These are phyloP conservation scores for Abrus pulchellus DNA, from an alignment of 306 rosid genomes.

Conservation along the genomic window DNA sequence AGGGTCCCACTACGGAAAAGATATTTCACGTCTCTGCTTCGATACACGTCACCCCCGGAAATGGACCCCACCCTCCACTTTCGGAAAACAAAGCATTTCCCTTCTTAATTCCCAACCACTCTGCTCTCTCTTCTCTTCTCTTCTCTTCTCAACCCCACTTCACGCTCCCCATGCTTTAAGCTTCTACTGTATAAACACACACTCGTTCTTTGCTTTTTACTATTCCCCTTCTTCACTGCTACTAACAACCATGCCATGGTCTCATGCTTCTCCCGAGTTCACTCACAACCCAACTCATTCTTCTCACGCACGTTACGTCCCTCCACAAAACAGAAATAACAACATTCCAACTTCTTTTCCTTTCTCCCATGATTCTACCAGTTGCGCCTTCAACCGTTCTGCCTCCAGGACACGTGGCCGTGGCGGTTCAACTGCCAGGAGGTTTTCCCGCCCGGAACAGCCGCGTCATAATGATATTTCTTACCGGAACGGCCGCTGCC, in stretches of 20 bases:
- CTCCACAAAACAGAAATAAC: slow-evolving; percentile 51
- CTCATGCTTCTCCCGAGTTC: slow-evolving; percentile 46
- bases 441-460: neutral
- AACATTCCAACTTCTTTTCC: neutral
- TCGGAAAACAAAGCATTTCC: too few relatives aligned
- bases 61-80: neutral
- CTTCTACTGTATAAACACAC: too few relatives aligned
- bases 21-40: slow-evolving; percentile 27
- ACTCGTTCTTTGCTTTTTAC: too few relatives aligned
- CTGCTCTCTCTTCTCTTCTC: neutral
- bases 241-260: slow-evolving; percentile 50
- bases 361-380: slow-evolving; percentile 24
- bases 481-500: neutral
- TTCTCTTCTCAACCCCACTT: neutral
- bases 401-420: slow-evolving; percentile 27
- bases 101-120: neutral
- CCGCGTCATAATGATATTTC: neutral
- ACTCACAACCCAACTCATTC: slow-evolving; percentile 44
- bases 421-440: neutral
- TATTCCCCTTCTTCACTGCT: neutral
- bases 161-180: too few relatives aligned
- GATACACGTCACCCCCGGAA: neutral
- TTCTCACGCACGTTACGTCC: slow-evolving; percentile 47
- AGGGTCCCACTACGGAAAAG: slow-evolving; percentile 21
- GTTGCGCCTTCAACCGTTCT: slow-evolving; percentile 4